Conservation (phyloP, 805 yeast genomes). For the Kluyveromyces aestuarii region DNA sequence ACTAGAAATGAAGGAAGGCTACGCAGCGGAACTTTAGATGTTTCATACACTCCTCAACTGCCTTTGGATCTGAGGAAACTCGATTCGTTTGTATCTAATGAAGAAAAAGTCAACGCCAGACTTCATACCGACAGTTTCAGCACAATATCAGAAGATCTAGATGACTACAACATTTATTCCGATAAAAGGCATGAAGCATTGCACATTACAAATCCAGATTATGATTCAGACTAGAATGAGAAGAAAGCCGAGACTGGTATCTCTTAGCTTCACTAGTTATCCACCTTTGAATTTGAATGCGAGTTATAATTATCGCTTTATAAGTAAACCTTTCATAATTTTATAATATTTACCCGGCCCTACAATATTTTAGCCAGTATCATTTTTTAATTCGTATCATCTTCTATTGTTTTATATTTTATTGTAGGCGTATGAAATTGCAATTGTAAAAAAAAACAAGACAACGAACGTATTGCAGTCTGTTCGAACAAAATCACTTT, state of each 20-base stretch:
- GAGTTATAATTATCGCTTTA: background rate
- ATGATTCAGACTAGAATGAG: slow-evolving; percentile 13
- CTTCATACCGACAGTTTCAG: background rate
- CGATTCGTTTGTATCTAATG: background rate
- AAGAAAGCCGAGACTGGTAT: too few species aligned
- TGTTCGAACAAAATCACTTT: background rate
- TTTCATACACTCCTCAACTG: slow-evolving; percentile 7
- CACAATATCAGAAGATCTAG: slow-evolving; percentile 3
- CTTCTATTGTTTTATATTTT: background rate
- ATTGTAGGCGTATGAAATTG: background rate
- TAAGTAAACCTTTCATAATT: background rate
- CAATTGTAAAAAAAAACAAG: background rate
- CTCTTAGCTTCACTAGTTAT: too few species aligned
- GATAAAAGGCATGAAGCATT: slow-evolving; percentile 13
- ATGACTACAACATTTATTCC: slow-evolving; percentile 3
- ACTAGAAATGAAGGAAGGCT: slow-evolving; percentile 22
- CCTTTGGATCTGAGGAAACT: background rate
- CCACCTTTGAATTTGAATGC: background rate
- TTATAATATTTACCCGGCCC: slow-evolving; percentile 1
- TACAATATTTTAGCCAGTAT: background rate
- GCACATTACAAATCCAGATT: slow-evolving; percentile 26
- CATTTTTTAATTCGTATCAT: background rate
- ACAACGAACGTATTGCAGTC: slow-evolving; percentile 1
- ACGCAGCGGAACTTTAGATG: slow-evolving; percentile 21
- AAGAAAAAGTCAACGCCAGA: background rate